A percentile compares a stretch with the other conserved stretches of the same genome.
Evolutionary conservation across 805 yeast species (phyloP).

Genomic region (Candida namnaoensis): DNA sequence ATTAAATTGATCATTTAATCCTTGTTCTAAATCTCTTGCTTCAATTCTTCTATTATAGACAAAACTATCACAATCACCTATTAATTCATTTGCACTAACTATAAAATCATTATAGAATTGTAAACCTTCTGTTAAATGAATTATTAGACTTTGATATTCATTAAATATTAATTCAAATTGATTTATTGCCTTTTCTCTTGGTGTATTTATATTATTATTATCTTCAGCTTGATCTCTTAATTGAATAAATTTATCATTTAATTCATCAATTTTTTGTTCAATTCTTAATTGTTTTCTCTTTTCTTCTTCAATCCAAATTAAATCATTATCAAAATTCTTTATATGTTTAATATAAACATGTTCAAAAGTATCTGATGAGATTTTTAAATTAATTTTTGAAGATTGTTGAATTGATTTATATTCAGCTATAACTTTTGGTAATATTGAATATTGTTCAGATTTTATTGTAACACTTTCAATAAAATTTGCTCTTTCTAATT

Average conservation of each 20-base stretch:
- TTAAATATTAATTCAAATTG: slow-evolving; percentile 25
- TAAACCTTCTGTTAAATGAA: slow-evolving; percentile 59
- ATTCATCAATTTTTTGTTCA: slow-evolving; percentile 26
- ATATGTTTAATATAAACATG: slow-evolving; percentile 33
- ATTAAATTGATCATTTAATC: slow-evolving; percentile 17
- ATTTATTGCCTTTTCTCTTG: slow-evolving; percentile 41
- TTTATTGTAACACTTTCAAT: slow-evolving; percentile 34
- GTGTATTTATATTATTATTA: slow-evolving; percentile 6
- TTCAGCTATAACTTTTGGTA: slow-evolving; percentile 43
- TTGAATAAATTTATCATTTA: slow-evolving; percentile 20
- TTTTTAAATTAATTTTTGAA: slow-evolving; percentile 7
- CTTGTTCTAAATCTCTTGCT: slow-evolving; percentile 41
- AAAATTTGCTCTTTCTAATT: slow-evolving; percentile 29
- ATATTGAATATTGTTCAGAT: slow-evolving; percentile 35
- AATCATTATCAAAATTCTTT: slow-evolving; percentile 38
- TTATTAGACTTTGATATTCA: slow-evolving; percentile 36
- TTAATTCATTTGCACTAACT: slow-evolving; percentile 32
- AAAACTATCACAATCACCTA: slow-evolving; percentile 41
- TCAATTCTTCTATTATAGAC: slow-evolving; percentile 42
- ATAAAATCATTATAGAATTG: slow-evolving; percentile 62
- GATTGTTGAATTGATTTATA: slow-evolving; percentile 24
- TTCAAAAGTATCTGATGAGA: slow-evolving; percentile 27
- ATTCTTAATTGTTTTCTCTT: slow-evolving; percentile 27
- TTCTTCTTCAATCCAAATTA: slow-evolving; percentile 35
- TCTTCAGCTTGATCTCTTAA: slow-evolving; percentile 2